Evolutionary conservation across 805 yeast species (phyloP).

Genomic region (Kluyveromyces wickerhamii): DNA sequence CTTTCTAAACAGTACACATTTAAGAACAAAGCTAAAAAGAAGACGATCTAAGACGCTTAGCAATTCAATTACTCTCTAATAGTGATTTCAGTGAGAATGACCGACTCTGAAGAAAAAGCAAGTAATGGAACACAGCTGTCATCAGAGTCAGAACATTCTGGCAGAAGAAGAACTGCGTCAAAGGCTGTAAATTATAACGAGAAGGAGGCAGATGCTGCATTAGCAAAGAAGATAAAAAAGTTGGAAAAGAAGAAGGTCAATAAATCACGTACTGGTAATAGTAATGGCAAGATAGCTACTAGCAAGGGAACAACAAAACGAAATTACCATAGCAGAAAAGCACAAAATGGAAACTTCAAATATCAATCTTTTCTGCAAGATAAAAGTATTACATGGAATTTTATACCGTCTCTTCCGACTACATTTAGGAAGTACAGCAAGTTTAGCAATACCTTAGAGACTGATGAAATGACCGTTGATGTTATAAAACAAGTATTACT

Average conservation of each 20-base stretch:
- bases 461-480: conserved; percentile 33
- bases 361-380: conserved; percentile 22
- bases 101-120: too few relatives aligned
- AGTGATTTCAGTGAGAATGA: too few relatives aligned
- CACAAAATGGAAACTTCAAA: conserved; percentile 7
- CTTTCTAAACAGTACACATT: too few relatives aligned
- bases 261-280: background rate
- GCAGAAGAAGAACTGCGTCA: conserved; percentile 15
- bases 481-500: conserved; percentile 21
- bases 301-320: background rate
- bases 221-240: conserved; percentile 16
- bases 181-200: conserved; percentile 24
- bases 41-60: too few relatives aligned
- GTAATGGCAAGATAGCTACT: conserved; percentile 5
- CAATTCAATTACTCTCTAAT: too few relatives aligned
- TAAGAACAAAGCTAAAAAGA: too few relatives aligned
- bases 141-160: too few relatives aligned
- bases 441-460: conserved; percentile 33
- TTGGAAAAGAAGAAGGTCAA: conserved; percentile 9
- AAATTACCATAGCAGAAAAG: background rate
- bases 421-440: conserved; percentile 23
- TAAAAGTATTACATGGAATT: conserved; percentile 22
- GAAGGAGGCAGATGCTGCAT: conserved; percentile 20
- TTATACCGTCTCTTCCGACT: conserved; percentile 28
- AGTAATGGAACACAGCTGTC: too few relatives aligned